Percentiles rank a stretch among this genome's conserved stretches.
These are phyloP conservation scores for Ensete ventricosum DNA, from an alignment of 176 grass and related monocot genomes.

Conservation along the genomic window DNA sequence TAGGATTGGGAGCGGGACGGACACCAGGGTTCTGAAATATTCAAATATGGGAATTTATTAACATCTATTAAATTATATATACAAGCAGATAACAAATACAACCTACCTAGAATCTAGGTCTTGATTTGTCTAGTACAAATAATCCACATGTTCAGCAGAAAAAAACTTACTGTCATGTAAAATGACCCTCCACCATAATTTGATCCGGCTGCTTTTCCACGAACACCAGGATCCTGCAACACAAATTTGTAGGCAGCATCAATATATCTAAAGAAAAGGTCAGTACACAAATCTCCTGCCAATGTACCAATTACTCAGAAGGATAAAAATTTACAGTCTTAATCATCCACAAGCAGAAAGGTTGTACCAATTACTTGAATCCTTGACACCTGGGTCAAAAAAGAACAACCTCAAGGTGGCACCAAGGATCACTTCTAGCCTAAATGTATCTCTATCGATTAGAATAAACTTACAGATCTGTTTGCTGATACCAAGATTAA, in stretches of 20 bases:
- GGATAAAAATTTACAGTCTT: no score
- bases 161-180: conserved; percentile 14
- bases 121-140: background rate
- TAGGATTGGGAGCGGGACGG: conserved; percentile 30
- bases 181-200: conserved; percentile 3
- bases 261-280: no score
- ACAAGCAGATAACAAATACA: background rate
- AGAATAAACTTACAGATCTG: no score
- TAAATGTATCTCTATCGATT: no score
- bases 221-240: conserved; percentile 5
- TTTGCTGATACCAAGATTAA: no score
- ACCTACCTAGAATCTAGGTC: background rate
- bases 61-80: background rate
- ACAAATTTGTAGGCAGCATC: background rate
- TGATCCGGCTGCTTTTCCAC: background rate
- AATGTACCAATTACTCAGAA: no score
- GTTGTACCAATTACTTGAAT: no score
- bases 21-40: conserved; percentile 1
- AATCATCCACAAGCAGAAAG: no score
- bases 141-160: background rate
- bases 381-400: no score
- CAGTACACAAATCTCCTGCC: no score
- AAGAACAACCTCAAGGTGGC: no score
- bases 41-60: background rate
- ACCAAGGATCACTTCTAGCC: no score